Evolutionary conservation across 176 grass and related monocot species (phyloP), one percentile per base, ranked within the genome.

Genomic region (Neostapfia colusana): DNA sequence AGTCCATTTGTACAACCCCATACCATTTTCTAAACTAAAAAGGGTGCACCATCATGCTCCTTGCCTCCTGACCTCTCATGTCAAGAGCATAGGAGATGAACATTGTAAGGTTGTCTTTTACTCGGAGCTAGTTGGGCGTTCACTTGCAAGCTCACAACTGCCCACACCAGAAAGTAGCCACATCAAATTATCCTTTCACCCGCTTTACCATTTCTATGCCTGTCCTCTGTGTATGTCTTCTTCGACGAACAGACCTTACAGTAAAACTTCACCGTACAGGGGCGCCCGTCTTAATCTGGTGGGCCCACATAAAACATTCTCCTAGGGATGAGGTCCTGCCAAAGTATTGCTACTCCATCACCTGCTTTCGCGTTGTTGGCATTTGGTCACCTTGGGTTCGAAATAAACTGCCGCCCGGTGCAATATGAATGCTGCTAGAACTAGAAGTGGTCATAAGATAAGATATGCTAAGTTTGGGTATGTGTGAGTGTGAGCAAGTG

Each of bases 301-400:
- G 75, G 68, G 31, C 46, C 70, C 71, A 48, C 70, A 12, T 11
- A 49, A 79, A 70, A 84, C 81, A 88, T 88, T 88, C 86, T 88
- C 65, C 81, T 88, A 69, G 63, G 55, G 75, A 79, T 65, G 70
- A 11, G 76, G 57, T 51, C 45, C 55, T 7, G n/a, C 59, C 39
- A 0, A 21, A 40, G 51, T 45, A 10, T 43, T 46, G 61, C 7
- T 53, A 24, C 20, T 31, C 31, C 31, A 64, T 35, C 59, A 5
- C 51, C 51, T 21, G 21, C 9, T n/a, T 53, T 53, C 50, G 50
- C 24, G 41, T 73, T 67, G 61, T 27, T 77, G 48, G 74, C 74
- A 62, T 74, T 88, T 46, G 75, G 71, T 49, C 54, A 69, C 17
- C 74, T 11, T 54, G 31, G 31, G 18, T 12, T 38, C 34, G 50